Evolutionary conservation across 148 eudicot genomes (phyloP).

Genomic region (Rhododendron mucronatum): DNA sequence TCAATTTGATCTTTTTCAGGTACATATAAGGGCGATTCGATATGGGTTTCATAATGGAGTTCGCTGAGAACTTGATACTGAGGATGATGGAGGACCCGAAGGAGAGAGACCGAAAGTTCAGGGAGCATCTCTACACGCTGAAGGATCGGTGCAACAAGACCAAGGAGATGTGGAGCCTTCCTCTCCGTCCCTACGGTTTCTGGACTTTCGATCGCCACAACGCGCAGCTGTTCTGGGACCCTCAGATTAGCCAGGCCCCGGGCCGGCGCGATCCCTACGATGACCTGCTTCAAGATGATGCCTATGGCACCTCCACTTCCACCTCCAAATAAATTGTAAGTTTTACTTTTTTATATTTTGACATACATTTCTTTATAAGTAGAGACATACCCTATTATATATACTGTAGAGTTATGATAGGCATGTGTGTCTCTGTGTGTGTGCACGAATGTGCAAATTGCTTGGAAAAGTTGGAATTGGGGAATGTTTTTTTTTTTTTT

Average conservation of each 20-base stretch:
- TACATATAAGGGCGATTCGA: not conserved
- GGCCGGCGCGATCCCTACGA: slow-evolving; percentile 97
- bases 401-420: not conserved
- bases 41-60: slow-evolving; percentile 86
- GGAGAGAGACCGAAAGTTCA: slow-evolving; percentile 72
- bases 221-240: slow-evolving; percentile 88
- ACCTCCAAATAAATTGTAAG: slow-evolving; percentile 32
- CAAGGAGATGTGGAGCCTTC: slow-evolving; percentile 80
- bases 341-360: not conserved
- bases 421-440: not conserved
- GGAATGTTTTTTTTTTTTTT: not conserved
- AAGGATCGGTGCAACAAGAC: slow-evolving; percentile 71
- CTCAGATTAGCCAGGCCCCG: slow-evolving; percentile 81
- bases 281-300: slow-evolving; percentile 56
- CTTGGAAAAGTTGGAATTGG: not conserved
- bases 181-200: slow-evolving; percentile 88
- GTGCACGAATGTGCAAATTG: not conserved
- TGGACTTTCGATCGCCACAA: slow-evolving; percentile 94
- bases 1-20: too few species aligned
- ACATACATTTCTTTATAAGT: too few species aligned
- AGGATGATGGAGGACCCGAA: slow-evolving; percentile 84
- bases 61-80: slow-evolving; percentile 76
- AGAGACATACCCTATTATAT: not conserved
- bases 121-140: slow-evolving; percentile 63
- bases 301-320: slow-evolving; percentile 10